Conservation (phyloP, 306 rosid genomes). For the Corylus avellana region DNA sequence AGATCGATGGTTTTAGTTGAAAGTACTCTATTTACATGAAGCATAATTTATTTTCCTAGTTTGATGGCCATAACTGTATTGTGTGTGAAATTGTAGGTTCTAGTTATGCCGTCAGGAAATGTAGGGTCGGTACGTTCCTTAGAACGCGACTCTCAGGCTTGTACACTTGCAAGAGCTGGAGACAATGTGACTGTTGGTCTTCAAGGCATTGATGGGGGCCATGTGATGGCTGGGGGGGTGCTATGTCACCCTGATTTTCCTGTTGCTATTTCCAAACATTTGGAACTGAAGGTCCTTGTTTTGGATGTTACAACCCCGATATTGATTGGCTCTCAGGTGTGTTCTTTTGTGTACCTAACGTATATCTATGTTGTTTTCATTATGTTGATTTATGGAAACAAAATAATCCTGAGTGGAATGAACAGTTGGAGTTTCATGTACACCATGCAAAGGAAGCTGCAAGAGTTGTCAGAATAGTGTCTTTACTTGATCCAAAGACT, state of each 20-base stretch:
- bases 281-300: conserved; percentile 82
- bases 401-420: conserved; percentile 23
- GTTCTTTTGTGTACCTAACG: conserved; percentile 7
- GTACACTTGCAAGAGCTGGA: conserved; percentile 87
- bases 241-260: conserved; percentile 96
- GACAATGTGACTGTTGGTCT: conserved; percentile 78
- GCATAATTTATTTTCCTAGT: not conserved
- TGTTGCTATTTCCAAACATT: conserved; percentile 63
- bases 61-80: conserved; percentile 6
- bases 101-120: conserved; percentile 88
- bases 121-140: conserved; percentile 74
- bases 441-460: conserved; percentile 90
- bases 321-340: conserved; percentile 85
- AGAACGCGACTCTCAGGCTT: conserved; percentile 77
- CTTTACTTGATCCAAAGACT: conserved; percentile 80
- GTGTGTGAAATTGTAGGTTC: conserved; percentile 52
- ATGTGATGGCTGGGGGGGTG: conserved; percentile 82
- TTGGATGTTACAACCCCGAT: conserved; percentile 82
- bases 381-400: conserved; percentile 2
- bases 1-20: not conserved
- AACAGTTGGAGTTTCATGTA: conserved; percentile 87
- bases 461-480: conserved; percentile 65
- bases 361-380: conserved; percentile 18
- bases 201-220: conserved; percentile 71
- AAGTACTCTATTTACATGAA: not conserved